Base-by-base conservation (phyloP, 768 basidiomycete genomes). In the Cubamyces lactineus region DNA sequence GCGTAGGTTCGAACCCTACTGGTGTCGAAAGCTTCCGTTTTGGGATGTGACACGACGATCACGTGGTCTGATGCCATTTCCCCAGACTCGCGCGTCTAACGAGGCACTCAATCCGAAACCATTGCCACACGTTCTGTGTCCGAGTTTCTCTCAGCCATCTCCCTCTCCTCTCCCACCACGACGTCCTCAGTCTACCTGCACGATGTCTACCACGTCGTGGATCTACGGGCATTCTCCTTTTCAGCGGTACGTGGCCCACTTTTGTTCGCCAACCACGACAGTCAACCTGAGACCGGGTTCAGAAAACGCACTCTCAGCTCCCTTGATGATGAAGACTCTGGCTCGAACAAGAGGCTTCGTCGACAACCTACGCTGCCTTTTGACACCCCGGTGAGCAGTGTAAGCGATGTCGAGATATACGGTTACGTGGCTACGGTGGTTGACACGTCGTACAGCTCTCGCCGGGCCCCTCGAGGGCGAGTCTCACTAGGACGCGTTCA, bases 241-340 rank as follows among this genome's bases (percentile, higher is more conserved):
- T 19, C 26, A 28, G 38, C 21, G 57, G 57, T 59, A n/a, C 41
- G 57, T 59, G 49, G 6, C 34, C n/a, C 26, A 19, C 4, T 8
- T 11, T 19, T 12, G 7, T n/a, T 19, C 19, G 26, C 42, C 41
- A 16, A 15, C 15, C 5, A 12, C 46, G 17, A 24, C 9, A 26
- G 48, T 47, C 52, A 39, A 34, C 34, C 63, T 64, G 17, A 55
- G 58, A 30, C 21, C 23, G 26, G 39, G 49, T 19, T 16, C 57
- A 59, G 57, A 43, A 59, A 59, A 59, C 57, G 57, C n/a, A 59
- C 57, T 30, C 58, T 46, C 41, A 51, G 43, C 21, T 52, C 63
- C 17, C 17, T 60, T 19, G 54, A 49, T 17, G 58, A 53, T 47
- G 58, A 57, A 19, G 54, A 46, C 2, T 56, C 58, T 3, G 24